phyloP scores from a whole-genome alignment of 1,284 basidiomycete genomes.

The Leccinum pseudoinsigne region DNA sequence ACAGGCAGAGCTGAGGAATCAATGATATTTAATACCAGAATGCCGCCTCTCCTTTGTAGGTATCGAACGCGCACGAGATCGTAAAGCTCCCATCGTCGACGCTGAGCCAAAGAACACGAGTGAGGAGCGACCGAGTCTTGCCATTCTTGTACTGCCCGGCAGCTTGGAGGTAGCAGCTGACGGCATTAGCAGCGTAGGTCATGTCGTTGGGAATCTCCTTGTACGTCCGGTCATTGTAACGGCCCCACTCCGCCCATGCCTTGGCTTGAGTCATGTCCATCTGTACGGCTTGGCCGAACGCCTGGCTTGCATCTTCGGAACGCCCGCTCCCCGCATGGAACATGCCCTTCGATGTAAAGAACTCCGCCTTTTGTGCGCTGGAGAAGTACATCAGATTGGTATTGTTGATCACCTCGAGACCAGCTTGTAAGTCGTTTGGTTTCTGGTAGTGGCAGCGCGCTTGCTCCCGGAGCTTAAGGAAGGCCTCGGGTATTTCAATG shows the following conservation, averaged over 20 bases:
- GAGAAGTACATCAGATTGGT: conserved; percentile 99
- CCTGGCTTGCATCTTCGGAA: conserved; percentile 89
- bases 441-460: conserved; percentile 99
- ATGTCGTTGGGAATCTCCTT: conserved; percentile 79
- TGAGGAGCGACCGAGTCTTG: conserved; percentile 91
- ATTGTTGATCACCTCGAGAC: conserved; percentile 98
- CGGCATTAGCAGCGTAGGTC: conserved; percentile 83
- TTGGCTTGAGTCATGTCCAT: conserved; percentile 95
- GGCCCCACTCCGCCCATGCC: conserved; percentile 99
- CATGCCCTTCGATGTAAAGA: conserved; percentile 99
- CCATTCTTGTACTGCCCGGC: conserved; percentile 94
- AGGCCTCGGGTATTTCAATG: conserved; percentile 99
- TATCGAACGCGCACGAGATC: conserved; percentile 91
- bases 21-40: conserved; percentile 99
- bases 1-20: conserved; percentile 94
- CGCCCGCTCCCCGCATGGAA: conserved; percentile 91
- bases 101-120: conserved; percentile 94
- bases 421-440: conserved; percentile 90
- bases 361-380: conserved; percentile 93
- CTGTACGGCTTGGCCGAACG: conserved; percentile 95
- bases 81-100: conserved; percentile 81
- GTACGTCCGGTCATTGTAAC: conserved; percentile 93
- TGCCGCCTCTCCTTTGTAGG: conserved; percentile 95
- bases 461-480: conserved; percentile 98
- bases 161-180: conserved; percentile 98